Percentiles rank a stretch among this genome's conserved stretches.
Evolutionary conservation across 2,329 filamentous ascomycete species (phyloP).

Genomic region (Colletotrichum brevisporum): DNA sequence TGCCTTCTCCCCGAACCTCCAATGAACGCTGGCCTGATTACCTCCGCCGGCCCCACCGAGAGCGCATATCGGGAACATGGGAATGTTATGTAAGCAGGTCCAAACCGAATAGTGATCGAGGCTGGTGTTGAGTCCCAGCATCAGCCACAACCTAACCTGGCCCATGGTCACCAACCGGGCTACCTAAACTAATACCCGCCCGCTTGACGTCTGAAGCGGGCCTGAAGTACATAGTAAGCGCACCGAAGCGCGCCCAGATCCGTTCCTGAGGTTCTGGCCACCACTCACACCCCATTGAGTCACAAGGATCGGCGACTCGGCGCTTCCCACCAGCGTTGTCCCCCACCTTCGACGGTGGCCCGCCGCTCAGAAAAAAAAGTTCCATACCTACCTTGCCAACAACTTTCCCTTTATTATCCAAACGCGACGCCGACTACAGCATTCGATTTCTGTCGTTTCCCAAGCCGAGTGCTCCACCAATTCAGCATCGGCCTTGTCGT

Average conservation of each 20-base stretch:
- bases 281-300: constrained; percentile 22
- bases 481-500: constrained; percentile 23
- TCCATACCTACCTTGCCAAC: constrained; percentile 22
- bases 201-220: constrained; percentile 14
- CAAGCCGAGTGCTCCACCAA: constrained; percentile 19
- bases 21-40: constrained; percentile 38
- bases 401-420: not conserved
- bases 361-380: constrained; percentile 39
- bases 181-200: not conserved
- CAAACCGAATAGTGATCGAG: not conserved
- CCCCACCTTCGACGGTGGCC: constrained; percentile 39
- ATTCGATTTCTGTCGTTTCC: constrained; percentile 22
- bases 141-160: constrained; percentile 17
- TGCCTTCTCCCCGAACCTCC: constrained; percentile 27
- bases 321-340: constrained; percentile 35
- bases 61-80: not conserved
- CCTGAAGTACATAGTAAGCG: not conserved
- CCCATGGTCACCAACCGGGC: not conserved
- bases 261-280: constrained; percentile 27
- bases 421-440: constrained; percentile 25
- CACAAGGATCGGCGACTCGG: constrained; percentile 38
- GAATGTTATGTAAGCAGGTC: constrained; percentile 26
- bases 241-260: constrained; percentile 4
- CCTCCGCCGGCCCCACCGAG: constrained; percentile 24
- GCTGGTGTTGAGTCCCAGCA: not conserved